Evolutionary conservation across 148 eudicot genomes (phyloP).

Genomic region (Amaranthus hypochondriacus): DNA sequence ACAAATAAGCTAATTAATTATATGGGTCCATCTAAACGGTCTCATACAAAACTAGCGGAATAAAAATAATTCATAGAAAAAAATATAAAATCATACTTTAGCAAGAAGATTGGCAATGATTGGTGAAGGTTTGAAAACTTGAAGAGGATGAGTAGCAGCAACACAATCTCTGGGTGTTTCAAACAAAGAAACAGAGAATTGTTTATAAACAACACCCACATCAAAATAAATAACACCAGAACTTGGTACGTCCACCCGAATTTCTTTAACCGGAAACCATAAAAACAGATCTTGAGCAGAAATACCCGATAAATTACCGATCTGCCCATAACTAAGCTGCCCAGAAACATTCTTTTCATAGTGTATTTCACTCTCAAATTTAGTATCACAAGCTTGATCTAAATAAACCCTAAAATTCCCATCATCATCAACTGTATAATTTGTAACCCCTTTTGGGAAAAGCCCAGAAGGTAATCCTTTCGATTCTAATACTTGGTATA

Average conservation of each 20-base stretch:
- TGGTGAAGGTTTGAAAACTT: neutral
- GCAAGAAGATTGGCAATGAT: neutral
- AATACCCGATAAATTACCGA: conserved; percentile 57
- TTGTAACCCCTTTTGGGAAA: conserved; percentile 62
- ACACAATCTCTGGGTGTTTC: conserved; percentile 68
- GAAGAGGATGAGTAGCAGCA: conserved; percentile 30
- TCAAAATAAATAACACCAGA: conserved; percentile 90
- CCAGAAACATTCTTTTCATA: conserved; percentile 65
- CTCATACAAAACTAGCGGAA: too few relatives aligned
- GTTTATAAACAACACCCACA: conserved; percentile 82
- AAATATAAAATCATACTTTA: conserved; percentile 24
- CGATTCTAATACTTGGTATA: conserved; percentile 49
- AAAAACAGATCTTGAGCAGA: conserved; percentile 75
- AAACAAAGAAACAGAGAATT: conserved; percentile 67
- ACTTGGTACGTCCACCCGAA: conserved; percentile 76
- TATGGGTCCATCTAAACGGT: too few relatives aligned
- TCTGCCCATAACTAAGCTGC: conserved; percentile 41
- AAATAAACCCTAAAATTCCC: conserved; percentile 55
- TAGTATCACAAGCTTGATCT: conserved; percentile 62
- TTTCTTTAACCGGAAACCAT: conserved; percentile 74
- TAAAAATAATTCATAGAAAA: neutral
- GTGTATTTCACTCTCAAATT: conserved; percentile 68
- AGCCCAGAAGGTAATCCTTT: conserved; percentile 70
- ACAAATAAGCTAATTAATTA: too few relatives aligned
- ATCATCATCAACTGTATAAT: conserved; percentile 30